Evolutionary conservation across 1,139 yeast genomes (phyloP), one percentile per base, ranked within the genome.

Genomic region (Nakaseomyces uthaithaninus): DNA sequence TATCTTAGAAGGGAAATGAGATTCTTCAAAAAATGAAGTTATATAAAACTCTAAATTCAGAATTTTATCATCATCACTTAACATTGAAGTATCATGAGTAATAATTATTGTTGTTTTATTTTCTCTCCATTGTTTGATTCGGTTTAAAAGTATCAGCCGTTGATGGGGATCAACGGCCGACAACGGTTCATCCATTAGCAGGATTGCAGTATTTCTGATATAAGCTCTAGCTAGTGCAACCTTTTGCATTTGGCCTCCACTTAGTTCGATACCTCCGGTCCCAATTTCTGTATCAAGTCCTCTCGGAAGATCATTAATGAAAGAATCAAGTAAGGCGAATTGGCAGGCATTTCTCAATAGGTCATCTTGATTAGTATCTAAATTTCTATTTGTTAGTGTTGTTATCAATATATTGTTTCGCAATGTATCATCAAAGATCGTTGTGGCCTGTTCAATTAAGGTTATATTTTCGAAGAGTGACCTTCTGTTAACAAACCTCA

Each of bases 161-260:
- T 71, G 71, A 1, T 52, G 51, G 3, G 61, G 59, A 58, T 89
- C 96, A 44, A 91, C 62, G 0, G 96, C 95, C 43, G 91, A 80
- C 3, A 85, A 66, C 2, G 94, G 75, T 57, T 91, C 98, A 63
- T 91, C 98, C 22, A 87, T 64, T 10, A 91, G 72, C 45, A 91
- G 64, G 3, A 91, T 71, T 0, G 89, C 82, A 0, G 93, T 62
- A 52, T 89, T 72, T 45, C 86, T 68, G 4, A 87, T 50, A 46
- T 69, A 71, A 0, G 96, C 96, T 43, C 96, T 70, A 0, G 96
- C 95, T 22, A 91, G 57, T 0, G 91, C 81, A 3, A 91, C 66
- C 43, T 89, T 65, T 60, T 91, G 98, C 42, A 71, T 74, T 58
- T 91, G 95, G 0, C 98, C 98, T 3, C 97, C 97, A 48, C 95